These are phyloP conservation scores for Chrysochromulina parva DNA, from an alignment of 78 protist genomes.

Conservation along the genomic window DNA sequence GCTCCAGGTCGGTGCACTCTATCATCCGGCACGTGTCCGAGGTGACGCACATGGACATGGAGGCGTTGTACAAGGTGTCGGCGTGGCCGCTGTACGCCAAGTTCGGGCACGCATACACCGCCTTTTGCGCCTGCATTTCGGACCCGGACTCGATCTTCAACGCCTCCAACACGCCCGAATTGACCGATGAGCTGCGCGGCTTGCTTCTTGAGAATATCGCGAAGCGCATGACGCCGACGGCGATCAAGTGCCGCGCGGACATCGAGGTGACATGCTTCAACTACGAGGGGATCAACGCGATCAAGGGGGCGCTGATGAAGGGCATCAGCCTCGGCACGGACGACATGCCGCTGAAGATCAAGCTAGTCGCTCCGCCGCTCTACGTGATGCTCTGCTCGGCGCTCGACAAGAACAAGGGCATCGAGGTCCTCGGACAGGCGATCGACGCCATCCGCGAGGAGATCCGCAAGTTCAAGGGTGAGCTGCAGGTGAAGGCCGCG, in stretches of 20 bases:
- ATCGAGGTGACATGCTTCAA: conserved; percentile 90
- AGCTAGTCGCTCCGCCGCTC: conserved; percentile 27
- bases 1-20: conserved; percentile 79
- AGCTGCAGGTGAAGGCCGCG: not conserved
- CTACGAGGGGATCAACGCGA: conserved; percentile 94
- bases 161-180: not conserved
- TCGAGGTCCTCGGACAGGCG: not conserved
- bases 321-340: conserved; percentile 62
- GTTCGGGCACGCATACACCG: conserved; percentile 91
- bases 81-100: conserved; percentile 85
- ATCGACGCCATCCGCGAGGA: not conserved
- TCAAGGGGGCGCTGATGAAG: conserved; percentile 80
- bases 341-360: conserved; percentile 15
- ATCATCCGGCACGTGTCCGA: conserved; percentile 90
- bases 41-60: conserved; percentile 47
- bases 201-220: conserved; percentile 66
- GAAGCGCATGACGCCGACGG: conserved; percentile 85
- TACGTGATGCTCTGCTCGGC: conserved; percentile 34
- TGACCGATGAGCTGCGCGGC: conserved; percentile 14
- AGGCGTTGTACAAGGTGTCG: conserved; percentile 52
- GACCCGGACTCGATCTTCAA: conserved; percentile 48
- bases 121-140: conserved; percentile 72
- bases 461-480: conserved; percentile 15
- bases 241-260: conserved; percentile 75
- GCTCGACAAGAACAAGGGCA: not conserved